Conservation (phyloP, 768 basidiomycete species). For the Xerocomus brunneocitrinus region DNA sequence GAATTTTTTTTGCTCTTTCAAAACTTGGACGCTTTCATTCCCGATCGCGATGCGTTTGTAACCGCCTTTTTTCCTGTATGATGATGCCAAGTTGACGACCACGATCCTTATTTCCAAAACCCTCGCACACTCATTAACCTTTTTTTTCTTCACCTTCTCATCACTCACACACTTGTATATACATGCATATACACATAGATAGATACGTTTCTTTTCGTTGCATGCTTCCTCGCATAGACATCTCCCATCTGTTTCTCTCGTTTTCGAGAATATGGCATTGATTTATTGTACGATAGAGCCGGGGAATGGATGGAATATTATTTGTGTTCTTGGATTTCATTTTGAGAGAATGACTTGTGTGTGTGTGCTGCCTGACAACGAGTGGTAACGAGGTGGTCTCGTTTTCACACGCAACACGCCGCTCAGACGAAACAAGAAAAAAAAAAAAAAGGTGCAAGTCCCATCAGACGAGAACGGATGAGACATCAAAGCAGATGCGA, state of each 20-base stretch:
- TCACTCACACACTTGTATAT: conserved; percentile 34
- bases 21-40: conserved; percentile 18
- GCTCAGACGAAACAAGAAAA: background rate
- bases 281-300: conserved; percentile 34
- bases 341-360: background rate
- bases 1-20: background rate
- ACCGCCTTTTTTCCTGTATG: conserved; percentile 4
- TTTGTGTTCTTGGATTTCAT: conserved; percentile 24
- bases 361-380: conserved; percentile 11
- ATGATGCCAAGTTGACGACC: conserved; percentile 12
- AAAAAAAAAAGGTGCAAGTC: background rate
- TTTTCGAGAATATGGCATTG: conserved; percentile 31
- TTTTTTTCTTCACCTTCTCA: conserved; percentile 9
- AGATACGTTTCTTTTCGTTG: conserved; percentile 22
- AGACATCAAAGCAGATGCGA: background rate
- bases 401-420: background rate
- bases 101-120: conserved; percentile 12
- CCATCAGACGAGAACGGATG: too few species aligned
- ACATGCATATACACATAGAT: conserved; percentile 37
- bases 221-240: conserved; percentile 30
- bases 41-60: conserved; percentile 14
- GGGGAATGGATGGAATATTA: conserved; percentile 31
- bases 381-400: conserved; percentile 12
- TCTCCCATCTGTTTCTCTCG: conserved; percentile 13
- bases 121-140: conserved; percentile 22